A percentile compares a stretch with the other conserved stretches of the same genome.
Conservation (phyloP, 2,329 filamentous ascomycete species). For the Nemania serpens region DNA sequence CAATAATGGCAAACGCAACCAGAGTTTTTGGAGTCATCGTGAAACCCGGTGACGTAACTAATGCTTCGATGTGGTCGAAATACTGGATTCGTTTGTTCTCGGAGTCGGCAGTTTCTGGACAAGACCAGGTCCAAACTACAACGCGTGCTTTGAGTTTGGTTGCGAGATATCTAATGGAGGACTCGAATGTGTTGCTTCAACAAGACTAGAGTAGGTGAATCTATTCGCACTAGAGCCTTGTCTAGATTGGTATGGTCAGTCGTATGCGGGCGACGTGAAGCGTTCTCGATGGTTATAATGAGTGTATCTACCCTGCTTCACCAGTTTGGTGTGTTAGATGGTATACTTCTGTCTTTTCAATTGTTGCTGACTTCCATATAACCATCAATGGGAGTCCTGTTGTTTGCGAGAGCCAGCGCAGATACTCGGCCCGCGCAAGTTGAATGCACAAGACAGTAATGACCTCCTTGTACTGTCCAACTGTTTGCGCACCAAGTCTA, state of each 20-base stretch:
- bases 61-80: background rate
- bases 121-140: background rate
- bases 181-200: background rate
- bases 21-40: constrained; percentile 35
- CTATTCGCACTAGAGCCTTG: background rate
- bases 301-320: background rate
- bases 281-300: background rate
- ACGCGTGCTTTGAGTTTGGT: background rate
- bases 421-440: background rate
- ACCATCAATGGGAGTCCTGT: background rate
- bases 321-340: background rate
- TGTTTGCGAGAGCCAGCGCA: background rate
- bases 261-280: too few species aligned
- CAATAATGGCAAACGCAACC: constrained; percentile 37
- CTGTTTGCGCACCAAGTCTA: constrained; percentile 9
- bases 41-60: background rate
- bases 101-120: background rate
- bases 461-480: constrained; percentile 6
- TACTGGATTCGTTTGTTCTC: background rate
- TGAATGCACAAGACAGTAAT: background rate
- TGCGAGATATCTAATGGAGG: background rate
- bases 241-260: background rate
- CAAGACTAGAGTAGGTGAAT: background rate
- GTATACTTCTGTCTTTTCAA: background rate
- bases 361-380: background rate